A percentile compares a stretch with the other conserved stretches of the same genome.
Evolutionary conservation across 441 rosid genomes (phyloP).

Genomic region (Mallotus repandus): DNA sequence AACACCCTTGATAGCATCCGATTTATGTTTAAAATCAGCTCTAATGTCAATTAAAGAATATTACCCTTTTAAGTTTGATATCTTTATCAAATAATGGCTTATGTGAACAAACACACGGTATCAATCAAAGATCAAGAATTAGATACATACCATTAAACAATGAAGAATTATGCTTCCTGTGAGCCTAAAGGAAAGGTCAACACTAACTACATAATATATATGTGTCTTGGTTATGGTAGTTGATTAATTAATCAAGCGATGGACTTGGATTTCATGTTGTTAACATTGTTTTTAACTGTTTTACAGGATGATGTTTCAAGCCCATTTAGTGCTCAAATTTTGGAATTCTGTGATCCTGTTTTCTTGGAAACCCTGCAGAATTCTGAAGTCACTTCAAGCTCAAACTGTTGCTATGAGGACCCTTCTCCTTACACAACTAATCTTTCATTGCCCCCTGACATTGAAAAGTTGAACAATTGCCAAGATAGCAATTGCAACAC

Average conservation of each 20-base stretch:
- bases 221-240: neutral
- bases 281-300: slow-evolving; percentile 10
- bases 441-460: slow-evolving; percentile 33
- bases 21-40: neutral
- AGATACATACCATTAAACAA: slow-evolving; percentile 28
- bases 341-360: slow-evolving; percentile 71
- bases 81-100: slow-evolving; percentile 17
- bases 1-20: neutral
- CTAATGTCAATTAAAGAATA: slow-evolving; percentile 23
- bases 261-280: neutral
- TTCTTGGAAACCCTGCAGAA: slow-evolving; percentile 63
- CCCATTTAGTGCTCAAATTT: slow-evolving; percentile 59
- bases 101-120: slow-evolving; percentile 5
- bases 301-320: slow-evolving; percentile 82
- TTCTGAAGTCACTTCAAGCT: slow-evolving; percentile 70
- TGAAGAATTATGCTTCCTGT: slow-evolving; percentile 24
- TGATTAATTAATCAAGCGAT: neutral
- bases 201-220: neutral
- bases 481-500: slow-evolving; percentile 34
- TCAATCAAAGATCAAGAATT: slow-evolving; percentile 25
- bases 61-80: slow-evolving; percentile 9
- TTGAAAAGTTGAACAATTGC: slow-evolving; percentile 29
- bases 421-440: slow-evolving; percentile 36
- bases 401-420: slow-evolving; percentile 56
- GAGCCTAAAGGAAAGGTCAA: slow-evolving; percentile 26